These are phyloP conservation scores for Thalassiosira hispida DNA, from an alignment of 352 stramenopile genomes.

Conservation along the genomic window DNA sequence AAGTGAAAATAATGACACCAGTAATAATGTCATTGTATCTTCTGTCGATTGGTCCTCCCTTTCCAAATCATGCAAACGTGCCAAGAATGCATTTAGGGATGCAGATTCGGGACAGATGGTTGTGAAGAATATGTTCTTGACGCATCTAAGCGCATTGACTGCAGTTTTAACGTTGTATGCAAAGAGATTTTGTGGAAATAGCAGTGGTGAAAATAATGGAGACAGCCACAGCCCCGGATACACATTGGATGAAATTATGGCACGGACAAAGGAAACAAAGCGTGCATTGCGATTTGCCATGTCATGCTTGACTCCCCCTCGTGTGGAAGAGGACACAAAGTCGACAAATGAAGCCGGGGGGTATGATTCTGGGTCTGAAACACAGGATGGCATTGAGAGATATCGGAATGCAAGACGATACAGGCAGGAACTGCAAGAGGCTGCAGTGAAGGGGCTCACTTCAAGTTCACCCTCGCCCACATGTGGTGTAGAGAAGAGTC, in stretches of 20 bases:
- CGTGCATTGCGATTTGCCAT: conserved; percentile 68
- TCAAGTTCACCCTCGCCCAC: conserved; percentile 1
- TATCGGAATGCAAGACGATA: conserved; percentile 31
- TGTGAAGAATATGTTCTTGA: conserved; percentile 60
- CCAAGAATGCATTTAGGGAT: conserved; percentile 45
- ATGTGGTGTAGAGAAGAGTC: background rate
- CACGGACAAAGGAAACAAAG: conserved; percentile 56
- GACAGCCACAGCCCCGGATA: background rate
- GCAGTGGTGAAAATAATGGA: background rate
- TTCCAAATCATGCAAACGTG: conserved; percentile 51
- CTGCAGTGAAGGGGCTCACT: conserved; percentile 19
- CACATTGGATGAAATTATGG: conserved; percentile 34
- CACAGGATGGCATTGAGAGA: conserved; percentile 28
- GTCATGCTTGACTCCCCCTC: conserved; percentile 43
- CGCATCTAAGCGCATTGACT: conserved; percentile 28
- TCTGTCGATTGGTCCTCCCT: conserved; percentile 56
- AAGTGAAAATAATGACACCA: background rate
- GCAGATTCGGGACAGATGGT: conserved; percentile 38
- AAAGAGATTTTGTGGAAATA: conserved; percentile 11
- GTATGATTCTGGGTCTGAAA: conserved; percentile 1
- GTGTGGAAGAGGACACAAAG: background rate
- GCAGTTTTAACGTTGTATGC: conserved; percentile 26
- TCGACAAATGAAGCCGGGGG: background rate
- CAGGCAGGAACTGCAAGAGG: conserved; percentile 53
- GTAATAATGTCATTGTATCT: conserved; percentile 26